These are phyloP conservation scores for Pleurotus tuber-regium DNA, from an alignment of 768 basidiomycete species.

Conservation along the genomic window DNA sequence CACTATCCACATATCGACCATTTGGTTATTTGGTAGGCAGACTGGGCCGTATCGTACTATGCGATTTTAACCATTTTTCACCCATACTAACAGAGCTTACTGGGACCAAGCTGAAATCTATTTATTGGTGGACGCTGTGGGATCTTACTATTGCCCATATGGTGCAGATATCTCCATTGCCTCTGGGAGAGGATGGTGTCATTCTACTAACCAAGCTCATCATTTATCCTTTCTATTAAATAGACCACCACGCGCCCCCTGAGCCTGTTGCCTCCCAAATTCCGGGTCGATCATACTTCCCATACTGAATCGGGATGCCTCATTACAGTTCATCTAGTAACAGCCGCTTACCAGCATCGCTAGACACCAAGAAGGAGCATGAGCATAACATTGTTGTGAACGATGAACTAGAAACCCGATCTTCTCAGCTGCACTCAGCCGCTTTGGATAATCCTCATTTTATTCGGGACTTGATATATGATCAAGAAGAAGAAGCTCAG, in stretches of 20 bases:
- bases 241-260: too few species aligned
- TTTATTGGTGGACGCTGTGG: neutral
- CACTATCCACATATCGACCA: too few species aligned
- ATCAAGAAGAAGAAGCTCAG: conserved; percentile 28
- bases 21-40: too few species aligned
- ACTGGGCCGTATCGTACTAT: too few species aligned
- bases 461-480: conserved; percentile 27
- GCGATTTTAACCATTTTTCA: too few species aligned
- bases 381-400: neutral
- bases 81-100: too few species aligned
- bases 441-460: conserved; percentile 22
- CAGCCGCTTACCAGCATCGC: neutral
- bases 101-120: too few species aligned
- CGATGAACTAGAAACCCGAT: neutral
- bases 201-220: neutral
- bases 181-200: conserved; percentile 8
- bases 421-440: neutral
- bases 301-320: too few species aligned
- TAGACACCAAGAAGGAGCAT: neutral
- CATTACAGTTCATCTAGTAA: too few species aligned
- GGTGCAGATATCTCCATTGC: neutral
- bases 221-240: neutral
- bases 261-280: too few species aligned
- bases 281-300: too few species aligned
- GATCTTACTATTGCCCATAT: neutral